A percentile compares a stretch with the other conserved stretches of the same genome.
These are phyloP conservation scores for Poronia punctata DNA, from an alignment of 495 filamentous ascomycete species.

Conservation along the genomic window DNA sequence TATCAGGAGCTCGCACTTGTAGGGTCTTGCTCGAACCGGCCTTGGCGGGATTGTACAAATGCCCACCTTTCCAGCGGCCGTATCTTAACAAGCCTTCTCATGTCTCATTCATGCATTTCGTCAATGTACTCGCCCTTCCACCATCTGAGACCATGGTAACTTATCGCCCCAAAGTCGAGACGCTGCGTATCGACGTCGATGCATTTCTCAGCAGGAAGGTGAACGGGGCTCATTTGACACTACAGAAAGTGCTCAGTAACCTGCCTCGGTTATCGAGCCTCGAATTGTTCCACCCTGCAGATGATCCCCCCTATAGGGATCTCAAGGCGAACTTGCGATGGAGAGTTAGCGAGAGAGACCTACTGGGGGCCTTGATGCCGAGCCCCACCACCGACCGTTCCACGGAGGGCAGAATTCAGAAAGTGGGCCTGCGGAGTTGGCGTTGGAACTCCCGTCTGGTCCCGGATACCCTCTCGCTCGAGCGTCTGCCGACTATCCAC, in stretches of 20 bases:
- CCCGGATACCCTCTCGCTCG: conserved; percentile 40
- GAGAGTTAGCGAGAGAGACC: conserved; percentile 46
- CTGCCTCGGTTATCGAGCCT: conserved; percentile 46
- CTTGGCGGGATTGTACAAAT: conserved; percentile 63
- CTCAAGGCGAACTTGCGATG: conserved; percentile 48
- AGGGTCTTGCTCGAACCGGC: conserved; percentile 65
- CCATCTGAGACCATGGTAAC: conserved; percentile 27
- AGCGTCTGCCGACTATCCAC: conserved; percentile 46
- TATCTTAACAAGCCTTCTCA: conserved; percentile 38
- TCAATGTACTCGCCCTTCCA: conserved; percentile 16
- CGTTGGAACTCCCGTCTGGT: conserved; percentile 69
- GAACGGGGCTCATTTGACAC: conserved; percentile 33
- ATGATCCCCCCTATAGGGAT: conserved; percentile 49
- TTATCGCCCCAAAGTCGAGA: conserved; percentile 62
- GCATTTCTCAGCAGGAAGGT: conserved; percentile 22
- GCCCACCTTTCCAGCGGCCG: conserved; percentile 46
- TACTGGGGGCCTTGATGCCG: conserved; percentile 49
- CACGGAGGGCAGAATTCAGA: neutral
- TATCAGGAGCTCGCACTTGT: conserved; percentile 54
- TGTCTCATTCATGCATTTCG: conserved; percentile 39
- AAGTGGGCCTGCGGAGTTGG: conserved; percentile 55
- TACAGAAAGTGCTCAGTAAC: conserved; percentile 32
- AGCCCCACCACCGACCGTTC: conserved; percentile 18
- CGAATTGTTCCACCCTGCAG: conserved; percentile 47
- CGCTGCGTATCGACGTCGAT: conserved; percentile 58